These are phyloP conservation scores for Fusarium sacchari DNA, from an alignment of 2,329 filamentous ascomycete species.

Conservation along the genomic window DNA sequence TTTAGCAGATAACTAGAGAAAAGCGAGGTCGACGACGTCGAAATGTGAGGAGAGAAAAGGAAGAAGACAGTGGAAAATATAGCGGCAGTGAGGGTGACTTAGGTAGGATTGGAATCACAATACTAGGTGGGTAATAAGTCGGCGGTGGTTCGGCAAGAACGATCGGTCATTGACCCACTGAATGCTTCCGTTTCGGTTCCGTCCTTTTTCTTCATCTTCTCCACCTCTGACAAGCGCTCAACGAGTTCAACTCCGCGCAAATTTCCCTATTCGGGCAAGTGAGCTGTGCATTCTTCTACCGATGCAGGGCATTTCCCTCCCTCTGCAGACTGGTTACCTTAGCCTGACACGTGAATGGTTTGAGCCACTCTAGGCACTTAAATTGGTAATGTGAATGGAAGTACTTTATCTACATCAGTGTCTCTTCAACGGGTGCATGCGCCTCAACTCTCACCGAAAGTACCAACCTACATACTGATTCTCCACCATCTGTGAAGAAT, in stretches of 20 bases:
- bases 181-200: constrained; percentile 39
- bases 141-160: constrained; percentile 39
- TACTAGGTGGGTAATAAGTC: constrained; percentile 10
- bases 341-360: constrained; percentile 19
- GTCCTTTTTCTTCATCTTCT: constrained; percentile 17
- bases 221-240: not conserved
- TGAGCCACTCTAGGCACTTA: not conserved
- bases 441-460: not conserved
- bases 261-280: constrained; percentile 30
- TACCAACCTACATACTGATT: too few relatives aligned
- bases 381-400: not conserved
- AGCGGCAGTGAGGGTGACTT: constrained; percentile 19
- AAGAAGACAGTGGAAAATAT: constrained; percentile 15
- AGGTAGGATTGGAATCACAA: not conserved
- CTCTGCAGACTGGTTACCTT: not conserved
- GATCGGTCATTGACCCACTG: constrained; percentile 37
- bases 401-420: not conserved
- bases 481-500: not conserved
- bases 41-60: not conserved
- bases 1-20: not conserved
- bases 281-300: constrained; percentile 14
- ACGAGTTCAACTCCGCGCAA: constrained; percentile 20
- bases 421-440: not conserved
- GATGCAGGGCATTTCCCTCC: constrained; percentile 7
- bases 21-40: not conserved